These are phyloP conservation scores for Amphirosellinia nigrospora DNA, from an alignment of 495 filamentous ascomycete genomes.

Conservation along the genomic window DNA sequence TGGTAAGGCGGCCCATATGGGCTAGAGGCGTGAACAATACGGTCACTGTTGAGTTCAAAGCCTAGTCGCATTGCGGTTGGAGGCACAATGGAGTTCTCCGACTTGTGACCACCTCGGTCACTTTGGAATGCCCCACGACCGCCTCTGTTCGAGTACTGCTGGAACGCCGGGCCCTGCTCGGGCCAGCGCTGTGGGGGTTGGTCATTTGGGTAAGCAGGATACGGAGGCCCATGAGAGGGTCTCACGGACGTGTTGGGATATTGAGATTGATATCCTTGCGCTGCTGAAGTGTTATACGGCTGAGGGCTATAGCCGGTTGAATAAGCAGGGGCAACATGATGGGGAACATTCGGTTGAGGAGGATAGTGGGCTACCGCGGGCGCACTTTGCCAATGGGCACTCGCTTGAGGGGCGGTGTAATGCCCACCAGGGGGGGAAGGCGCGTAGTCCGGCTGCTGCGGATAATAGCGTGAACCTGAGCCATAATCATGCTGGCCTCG, in stretches of 20 bases:
- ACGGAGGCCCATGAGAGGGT: slow-evolving; percentile 41
- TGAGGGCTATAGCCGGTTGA: slow-evolving; percentile 60
- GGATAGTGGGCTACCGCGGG: slow-evolving; percentile 35
- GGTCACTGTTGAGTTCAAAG: slow-evolving; percentile 34
- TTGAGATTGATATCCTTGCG: slow-evolving; percentile 37
- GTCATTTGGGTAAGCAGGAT: slow-evolving; percentile 38
- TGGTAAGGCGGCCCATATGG: slow-evolving; percentile 28
- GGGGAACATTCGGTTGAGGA: slow-evolving; percentile 44
- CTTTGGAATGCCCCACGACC: slow-evolving; percentile 39
- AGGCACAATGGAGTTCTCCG: slow-evolving; percentile 32
- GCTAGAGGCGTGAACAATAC: neutral
- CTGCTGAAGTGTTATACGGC: slow-evolving; percentile 46
- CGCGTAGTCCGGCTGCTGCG: slow-evolving; percentile 32
- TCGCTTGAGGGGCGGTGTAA: slow-evolving; percentile 40
- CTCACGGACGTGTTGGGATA: slow-evolving; percentile 40
- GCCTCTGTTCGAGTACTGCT: slow-evolving; percentile 35
- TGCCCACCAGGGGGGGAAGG: slow-evolving; percentile 32
- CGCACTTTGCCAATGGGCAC: slow-evolving; percentile 43
- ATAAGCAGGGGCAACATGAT: slow-evolving; percentile 54
- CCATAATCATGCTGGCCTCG: slow-evolving; percentile 37
- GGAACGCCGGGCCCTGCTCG: slow-evolving; percentile 34
- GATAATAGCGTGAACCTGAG: slow-evolving; percentile 35
- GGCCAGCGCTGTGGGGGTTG: slow-evolving; percentile 43
- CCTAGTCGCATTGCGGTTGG: slow-evolving; percentile 32
- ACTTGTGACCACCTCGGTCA: slow-evolving; percentile 40